phyloP scores from a whole-genome alignment of 1,139 yeast genomes.

The Pichia sp. region DNA sequence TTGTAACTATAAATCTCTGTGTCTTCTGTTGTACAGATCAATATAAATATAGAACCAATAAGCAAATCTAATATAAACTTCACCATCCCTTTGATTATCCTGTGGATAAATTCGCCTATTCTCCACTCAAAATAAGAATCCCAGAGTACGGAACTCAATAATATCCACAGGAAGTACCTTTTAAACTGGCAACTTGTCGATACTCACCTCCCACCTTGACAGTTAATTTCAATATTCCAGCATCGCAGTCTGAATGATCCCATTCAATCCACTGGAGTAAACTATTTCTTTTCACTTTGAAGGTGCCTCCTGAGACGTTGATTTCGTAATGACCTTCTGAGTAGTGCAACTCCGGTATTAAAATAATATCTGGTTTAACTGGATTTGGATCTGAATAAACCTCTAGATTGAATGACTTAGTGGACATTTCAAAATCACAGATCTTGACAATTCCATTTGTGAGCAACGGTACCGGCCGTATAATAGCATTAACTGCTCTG shows the following conservation, averaged over 20 bases:
- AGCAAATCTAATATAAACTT: neutral
- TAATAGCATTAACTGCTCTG: conserved; percentile 60
- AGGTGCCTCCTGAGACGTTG: conserved; percentile 43
- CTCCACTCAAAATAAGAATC: neutral
- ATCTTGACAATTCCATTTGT: conserved; percentile 42
- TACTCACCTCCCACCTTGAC: conserved; percentile 4
- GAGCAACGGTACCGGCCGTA: conserved; percentile 64
- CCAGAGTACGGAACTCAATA: conserved; percentile 7
- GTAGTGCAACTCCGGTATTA: conserved; percentile 66
- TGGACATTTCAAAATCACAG: conserved; percentile 48
- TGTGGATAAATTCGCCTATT: conserved; percentile 16
- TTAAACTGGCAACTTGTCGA: conserved; percentile 17
- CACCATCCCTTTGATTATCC: conserved; percentile 15
- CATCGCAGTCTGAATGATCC: conserved; percentile 40
- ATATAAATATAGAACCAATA: neutral
- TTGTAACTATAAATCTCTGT: too few species aligned
- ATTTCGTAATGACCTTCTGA: conserved; percentile 39
- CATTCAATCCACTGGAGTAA: conserved; percentile 55
- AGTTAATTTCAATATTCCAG: conserved; percentile 17
- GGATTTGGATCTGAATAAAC: conserved; percentile 20
- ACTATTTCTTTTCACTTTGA: conserved; percentile 38
- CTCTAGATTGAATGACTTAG: conserved; percentile 39
- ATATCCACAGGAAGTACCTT: conserved; percentile 27
- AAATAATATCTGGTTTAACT: conserved; percentile 31
- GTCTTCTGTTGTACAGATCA: neutral